Percentiles rank a stretch among this genome's conserved stretches.
phyloP scores from a whole-genome alignment of 1,139 yeast genomes.

The Hyphopichia pseudoburtonii region DNA sequence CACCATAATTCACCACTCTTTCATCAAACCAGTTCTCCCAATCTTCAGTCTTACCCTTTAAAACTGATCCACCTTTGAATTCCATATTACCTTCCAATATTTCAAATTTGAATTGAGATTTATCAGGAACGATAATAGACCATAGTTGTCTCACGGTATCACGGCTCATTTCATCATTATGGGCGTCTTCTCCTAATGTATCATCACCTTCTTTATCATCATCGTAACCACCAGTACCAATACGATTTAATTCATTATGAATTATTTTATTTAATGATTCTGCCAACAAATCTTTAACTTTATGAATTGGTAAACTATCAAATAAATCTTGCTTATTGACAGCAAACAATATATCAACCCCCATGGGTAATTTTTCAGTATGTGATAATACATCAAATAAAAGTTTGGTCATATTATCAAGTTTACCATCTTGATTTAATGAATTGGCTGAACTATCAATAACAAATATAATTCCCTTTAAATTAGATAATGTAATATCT shows the following conservation, averaged over 20 bases:
- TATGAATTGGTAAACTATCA: slow-evolving; percentile 69
- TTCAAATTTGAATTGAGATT: slow-evolving; percentile 53
- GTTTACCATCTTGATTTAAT: slow-evolving; percentile 33
- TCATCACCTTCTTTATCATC: slow-evolving; percentile 27
- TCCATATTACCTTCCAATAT: slow-evolving; percentile 74
- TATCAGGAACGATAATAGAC: slow-evolving; percentile 46
- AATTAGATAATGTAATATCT: slow-evolving; percentile 43
- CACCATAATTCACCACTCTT: slow-evolving; percentile 53
- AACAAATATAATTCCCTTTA: slow-evolving; percentile 69
- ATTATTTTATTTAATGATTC: slow-evolving; percentile 61
- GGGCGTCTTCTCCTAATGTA: slow-evolving; percentile 1
- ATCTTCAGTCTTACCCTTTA: slow-evolving; percentile 48
- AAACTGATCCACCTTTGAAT: slow-evolving; percentile 69
- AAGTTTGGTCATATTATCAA: slow-evolving; percentile 51
- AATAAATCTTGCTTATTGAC: slow-evolving; percentile 84
- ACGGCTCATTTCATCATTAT: slow-evolving; percentile 9
- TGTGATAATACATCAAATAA: slow-evolving; percentile 53
- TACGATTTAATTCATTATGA: slow-evolving; percentile 37
- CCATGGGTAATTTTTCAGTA: slow-evolving; percentile 61
- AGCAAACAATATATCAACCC: slow-evolving; percentile 71
- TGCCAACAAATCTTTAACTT: slow-evolving; percentile 60
- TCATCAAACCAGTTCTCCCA: slow-evolving; percentile 85
- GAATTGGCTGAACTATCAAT: slow-evolving; percentile 58
- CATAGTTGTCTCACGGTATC: slow-evolving; percentile 38
- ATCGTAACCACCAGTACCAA: slow-evolving; percentile 38